Conservation (phyloP, 1,284 basidiomycete genomes). For the Austroboletus novae-zelandiae region DNA sequence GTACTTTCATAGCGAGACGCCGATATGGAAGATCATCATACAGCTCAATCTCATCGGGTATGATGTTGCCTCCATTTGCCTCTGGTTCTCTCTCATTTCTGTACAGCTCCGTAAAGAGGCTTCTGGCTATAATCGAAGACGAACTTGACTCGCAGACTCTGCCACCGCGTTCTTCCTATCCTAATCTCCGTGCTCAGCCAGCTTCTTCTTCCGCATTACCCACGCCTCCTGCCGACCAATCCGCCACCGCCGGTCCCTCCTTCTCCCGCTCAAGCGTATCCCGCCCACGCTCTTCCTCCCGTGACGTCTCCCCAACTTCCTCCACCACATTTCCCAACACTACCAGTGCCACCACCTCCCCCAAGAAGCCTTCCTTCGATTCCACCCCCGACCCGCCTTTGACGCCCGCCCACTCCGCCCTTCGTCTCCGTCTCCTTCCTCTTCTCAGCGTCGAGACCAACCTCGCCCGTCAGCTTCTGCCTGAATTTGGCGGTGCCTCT, state of each 20-base stretch:
- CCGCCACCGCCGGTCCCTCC: background rate
- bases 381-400: constrained; percentile 12
- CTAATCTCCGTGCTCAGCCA: background rate
- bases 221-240: constrained; percentile 3
- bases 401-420: constrained; percentile 21
- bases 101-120: constrained; percentile 50
- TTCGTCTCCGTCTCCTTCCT: constrained; percentile 54
- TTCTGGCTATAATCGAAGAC: constrained; percentile 48
- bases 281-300: background rate
- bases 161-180: constrained; percentile 3
- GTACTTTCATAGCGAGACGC: constrained; percentile 55
- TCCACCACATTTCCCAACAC: background rate
- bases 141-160: constrained; percentile 40
- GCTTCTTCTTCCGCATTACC: background rate
- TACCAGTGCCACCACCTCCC: background rate
- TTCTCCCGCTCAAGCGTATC: background rate
- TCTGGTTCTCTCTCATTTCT: background rate
- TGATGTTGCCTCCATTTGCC: constrained; percentile 1
- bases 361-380: background rate
- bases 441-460: constrained; percentile 58
- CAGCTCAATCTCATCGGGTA: constrained; percentile 68
- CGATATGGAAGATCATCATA: constrained; percentile 61
- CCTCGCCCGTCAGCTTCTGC: constrained; percentile 44
- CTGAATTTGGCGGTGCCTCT: constrained; percentile 20
- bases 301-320: background rate